Conservation (phyloP, 148 eudicot genomes). For the Oxyria digyna region DNA sequence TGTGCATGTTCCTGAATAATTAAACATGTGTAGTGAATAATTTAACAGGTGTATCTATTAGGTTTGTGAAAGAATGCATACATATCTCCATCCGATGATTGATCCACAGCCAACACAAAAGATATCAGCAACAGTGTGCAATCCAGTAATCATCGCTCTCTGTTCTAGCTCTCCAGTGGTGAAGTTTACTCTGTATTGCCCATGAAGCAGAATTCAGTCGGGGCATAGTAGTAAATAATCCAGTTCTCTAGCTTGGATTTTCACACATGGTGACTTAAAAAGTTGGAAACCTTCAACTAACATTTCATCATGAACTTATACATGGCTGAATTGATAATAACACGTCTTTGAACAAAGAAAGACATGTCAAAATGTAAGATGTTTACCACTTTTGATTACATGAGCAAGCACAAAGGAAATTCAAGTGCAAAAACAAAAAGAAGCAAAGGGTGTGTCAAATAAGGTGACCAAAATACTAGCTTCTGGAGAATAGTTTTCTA, state of each 20-base stretch:
- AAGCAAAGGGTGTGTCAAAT: neutral
- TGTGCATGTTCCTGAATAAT: conserved; percentile 93
- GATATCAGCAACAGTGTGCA: conserved; percentile 78
- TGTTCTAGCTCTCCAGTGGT: conserved; percentile 60
- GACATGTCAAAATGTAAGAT: neutral
- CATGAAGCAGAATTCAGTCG: neutral
- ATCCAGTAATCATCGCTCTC: conserved; percentile 80
- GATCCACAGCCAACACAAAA: conserved; percentile 95
- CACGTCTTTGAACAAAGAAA: neutral
- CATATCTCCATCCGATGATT: conserved; percentile 87
- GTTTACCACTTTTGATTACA: neutral
- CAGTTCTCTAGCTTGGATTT: neutral
- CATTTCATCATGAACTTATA: neutral
- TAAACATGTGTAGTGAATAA: conserved; percentile 17
- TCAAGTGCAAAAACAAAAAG: neutral
- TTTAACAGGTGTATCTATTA: neutral
- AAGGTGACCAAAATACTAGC: neutral
- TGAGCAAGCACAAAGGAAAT: neutral
- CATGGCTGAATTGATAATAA: neutral
- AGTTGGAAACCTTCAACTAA: neutral
- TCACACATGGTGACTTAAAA: neutral
- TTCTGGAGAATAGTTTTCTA: neutral
- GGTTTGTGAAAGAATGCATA: conserved; percentile 25
- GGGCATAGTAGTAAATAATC: neutral
- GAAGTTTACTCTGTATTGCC: conserved; percentile 47